Evolutionary conservation across 352 stramenopile species (phyloP), one percentile per base, ranked within the genome.

Genomic region (Pythium periplocum): DNA sequence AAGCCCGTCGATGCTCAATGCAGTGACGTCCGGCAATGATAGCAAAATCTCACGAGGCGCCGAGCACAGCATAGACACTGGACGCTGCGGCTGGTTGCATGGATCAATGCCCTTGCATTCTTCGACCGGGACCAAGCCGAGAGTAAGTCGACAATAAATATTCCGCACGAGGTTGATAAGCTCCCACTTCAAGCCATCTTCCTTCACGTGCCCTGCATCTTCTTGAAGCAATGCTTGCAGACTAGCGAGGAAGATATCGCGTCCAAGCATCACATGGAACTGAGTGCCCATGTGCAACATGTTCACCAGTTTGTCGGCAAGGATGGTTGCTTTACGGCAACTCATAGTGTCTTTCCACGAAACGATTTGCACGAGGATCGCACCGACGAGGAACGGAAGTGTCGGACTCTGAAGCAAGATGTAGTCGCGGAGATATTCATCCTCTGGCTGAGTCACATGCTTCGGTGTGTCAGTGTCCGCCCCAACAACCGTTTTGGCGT

Each of bases 121-220:
- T 41, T 92, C 78, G 6, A 92, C 81, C 6, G 81, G 81, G 1
- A 59, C 53, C 2, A 92, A 61, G 0, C 81, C 81, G 2, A 92
- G 62, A 3, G 74, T 78, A 1, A 88, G 53, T 8, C 81, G 70
- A 48, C 77, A 92, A 65, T 90, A 92, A 51, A 89, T 85, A 65
- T 92, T 92, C 36, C 81, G 78, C 7, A 73, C 66, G n/a, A 92
- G 63, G 53, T 92, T 92, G 55, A 92, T 87, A 10, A 92, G 70
- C 55, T 92, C 81, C 81, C 81, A 92, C 50, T 89, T 92, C 10
- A 92, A 66, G 7, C 73, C 73, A 48, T 92, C 81, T 61, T 92
- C 81, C 60, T 90, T 88, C 37, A 86, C 78, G 49, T 86, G 71
- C 31, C 76, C 78, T 4, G 69, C 59, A 48, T 81, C 63, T 41